These are phyloP conservation scores for Raffaelea deltoideospora DNA, from an alignment of 2,329 filamentous ascomycete genomes.

Conservation along the genomic window DNA sequence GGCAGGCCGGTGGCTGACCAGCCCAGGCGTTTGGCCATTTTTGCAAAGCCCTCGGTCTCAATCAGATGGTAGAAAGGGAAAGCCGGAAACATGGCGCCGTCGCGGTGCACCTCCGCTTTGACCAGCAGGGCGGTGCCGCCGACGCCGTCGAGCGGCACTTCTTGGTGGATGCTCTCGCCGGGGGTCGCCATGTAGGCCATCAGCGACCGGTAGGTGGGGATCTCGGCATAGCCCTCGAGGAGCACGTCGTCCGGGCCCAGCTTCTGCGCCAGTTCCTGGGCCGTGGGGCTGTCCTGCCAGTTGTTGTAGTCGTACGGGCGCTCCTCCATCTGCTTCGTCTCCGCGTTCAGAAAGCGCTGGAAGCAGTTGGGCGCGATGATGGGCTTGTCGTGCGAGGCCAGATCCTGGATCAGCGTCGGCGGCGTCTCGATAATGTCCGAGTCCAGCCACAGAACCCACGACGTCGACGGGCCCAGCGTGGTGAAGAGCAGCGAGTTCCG, in stretches of 20 bases:
- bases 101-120: constrained; percentile 90
- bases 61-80: constrained; percentile 96
- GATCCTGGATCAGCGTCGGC: constrained; percentile 71
- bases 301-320: constrained; percentile 95
- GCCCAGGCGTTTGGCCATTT: constrained; percentile 82
- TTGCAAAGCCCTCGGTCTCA: constrained; percentile 95
- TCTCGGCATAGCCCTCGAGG: constrained; percentile 81
- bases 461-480: constrained; percentile 76
- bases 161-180: constrained; percentile 39
- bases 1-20: constrained; percentile 81
- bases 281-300: constrained; percentile 80
- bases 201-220: constrained; percentile 79
- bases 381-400: constrained; percentile 75
- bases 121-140: constrained; percentile 86
- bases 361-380: constrained; percentile 93
- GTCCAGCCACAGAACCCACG: constrained; percentile 96
- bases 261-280: constrained; percentile 55
- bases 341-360: constrained; percentile 62
- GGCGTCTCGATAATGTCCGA: constrained; percentile 85
- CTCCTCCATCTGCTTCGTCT: constrained; percentile 55
- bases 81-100: constrained; percentile 96
- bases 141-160: constrained; percentile 77
- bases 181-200: constrained; percentile 70
- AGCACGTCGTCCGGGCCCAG: constrained; percentile 90
- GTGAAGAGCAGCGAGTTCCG: constrained; percentile 93